Percentiles rank a stretch among this genome's conserved stretches.
Conservation (phyloP, 208 protist species). For the Zelonia costaricensis region DNA sequence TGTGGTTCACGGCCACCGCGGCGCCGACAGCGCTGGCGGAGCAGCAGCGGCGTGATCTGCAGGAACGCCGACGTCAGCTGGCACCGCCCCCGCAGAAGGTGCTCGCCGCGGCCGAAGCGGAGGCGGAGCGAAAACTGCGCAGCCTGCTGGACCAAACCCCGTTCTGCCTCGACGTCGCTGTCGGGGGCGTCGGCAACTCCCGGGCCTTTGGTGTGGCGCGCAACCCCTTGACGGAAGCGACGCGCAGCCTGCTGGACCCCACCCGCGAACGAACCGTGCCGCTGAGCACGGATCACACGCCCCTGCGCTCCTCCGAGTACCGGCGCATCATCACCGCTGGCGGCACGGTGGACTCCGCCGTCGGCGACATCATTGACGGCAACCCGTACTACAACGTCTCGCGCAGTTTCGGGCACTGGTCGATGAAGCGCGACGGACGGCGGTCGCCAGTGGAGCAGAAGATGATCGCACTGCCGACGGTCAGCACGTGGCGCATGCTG, state of each 20-base stretch:
- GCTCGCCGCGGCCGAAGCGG: conserved; percentile 22
- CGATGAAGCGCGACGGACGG: conserved; percentile 68
- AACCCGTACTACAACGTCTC: conserved; percentile 80
- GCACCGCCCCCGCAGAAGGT: conserved; percentile 36
- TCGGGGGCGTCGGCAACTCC: conserved; percentile 64
- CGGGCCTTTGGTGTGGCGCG: conserved; percentile 80
- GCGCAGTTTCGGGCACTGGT: conserved; percentile 79
- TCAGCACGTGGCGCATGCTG: conserved; percentile 74
- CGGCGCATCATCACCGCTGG: conserved; percentile 69
- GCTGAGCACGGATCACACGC: conserved; percentile 73
- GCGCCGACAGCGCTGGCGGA: conserved; percentile 42
- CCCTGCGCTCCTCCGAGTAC: conserved; percentile 53
- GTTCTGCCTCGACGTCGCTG: conserved; percentile 66
- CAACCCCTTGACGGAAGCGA: conserved; percentile 38
- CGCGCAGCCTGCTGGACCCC: conserved; percentile 46
- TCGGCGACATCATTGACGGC: conserved; percentile 61
- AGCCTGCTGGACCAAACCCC: conserved; percentile 17
- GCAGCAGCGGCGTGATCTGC: conserved; percentile 19
- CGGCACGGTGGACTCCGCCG: conserved; percentile 46
- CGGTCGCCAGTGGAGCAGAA: conserved; percentile 76
- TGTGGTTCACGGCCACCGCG: conserved; percentile 78
- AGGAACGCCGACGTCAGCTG: conserved; percentile 13
- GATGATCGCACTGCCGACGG: conserved; percentile 66
- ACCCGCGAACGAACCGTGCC: conserved; percentile 59
- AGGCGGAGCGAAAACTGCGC: conserved; percentile 11